Percentiles rank a stretch among this genome's conserved stretches.
Conservation (phyloP, 83 land plant species). For the Thuja plicata region DNA sequence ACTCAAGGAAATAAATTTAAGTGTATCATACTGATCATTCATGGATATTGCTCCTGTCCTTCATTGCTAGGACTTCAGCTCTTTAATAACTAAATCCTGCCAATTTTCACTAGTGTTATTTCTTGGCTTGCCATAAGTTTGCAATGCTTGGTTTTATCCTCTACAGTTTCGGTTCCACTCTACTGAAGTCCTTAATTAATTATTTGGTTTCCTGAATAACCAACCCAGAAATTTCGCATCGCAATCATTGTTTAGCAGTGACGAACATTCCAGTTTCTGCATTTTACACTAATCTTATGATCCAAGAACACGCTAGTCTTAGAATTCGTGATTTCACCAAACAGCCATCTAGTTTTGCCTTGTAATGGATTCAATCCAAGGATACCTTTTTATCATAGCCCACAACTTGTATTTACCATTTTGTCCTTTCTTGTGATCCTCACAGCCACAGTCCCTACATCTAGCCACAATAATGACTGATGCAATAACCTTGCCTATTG, state of each 20-base stretch:
- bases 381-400: background rate
- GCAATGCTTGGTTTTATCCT: no score
- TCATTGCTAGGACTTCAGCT: no score
- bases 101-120: no score
- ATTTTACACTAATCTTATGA: background rate
- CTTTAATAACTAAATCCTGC: no score
- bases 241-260: background rate
- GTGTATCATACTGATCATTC: no score
- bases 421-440: background rate
- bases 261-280: background rate
- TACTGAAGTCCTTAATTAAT: no score
- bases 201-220: background rate
- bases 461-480: background rate
- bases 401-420: background rate
- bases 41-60: no score
- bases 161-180: no score
- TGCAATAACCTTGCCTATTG: background rate
- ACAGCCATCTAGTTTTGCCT: background rate
- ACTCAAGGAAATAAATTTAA: no score
- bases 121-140: no score
- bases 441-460: background rate
- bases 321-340: background rate
- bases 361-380: background rate
- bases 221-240: background rate
- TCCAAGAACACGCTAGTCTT: background rate